Evolutionary conservation across 2,329 filamentous ascomycete species (phyloP).

Genomic region (Trichophyton schoenleinii): DNA sequence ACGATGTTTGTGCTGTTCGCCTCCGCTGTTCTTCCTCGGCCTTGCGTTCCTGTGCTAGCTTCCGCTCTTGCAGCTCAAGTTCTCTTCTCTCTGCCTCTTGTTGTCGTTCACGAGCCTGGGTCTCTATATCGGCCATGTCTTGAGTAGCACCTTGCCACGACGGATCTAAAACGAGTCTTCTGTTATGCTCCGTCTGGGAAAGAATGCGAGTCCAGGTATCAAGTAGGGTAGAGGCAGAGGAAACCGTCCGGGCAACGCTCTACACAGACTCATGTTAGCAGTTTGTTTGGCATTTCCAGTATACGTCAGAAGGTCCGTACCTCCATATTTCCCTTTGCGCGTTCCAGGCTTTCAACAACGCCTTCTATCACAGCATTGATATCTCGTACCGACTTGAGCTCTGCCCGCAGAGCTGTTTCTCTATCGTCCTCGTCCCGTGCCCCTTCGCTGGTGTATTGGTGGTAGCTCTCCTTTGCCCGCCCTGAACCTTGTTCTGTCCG

Average conservation of each 20-base stretch:
- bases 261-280: slow-evolving; percentile 21
- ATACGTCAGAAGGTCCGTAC: slow-evolving; percentile 20
- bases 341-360: slow-evolving; percentile 34
- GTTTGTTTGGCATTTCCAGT: neutral
- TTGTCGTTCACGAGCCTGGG: slow-evolving; percentile 59
- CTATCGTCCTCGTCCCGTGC: slow-evolving; percentile 40
- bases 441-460: slow-evolving; percentile 16
- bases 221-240: slow-evolving; percentile 74
- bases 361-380: slow-evolving; percentile 78
- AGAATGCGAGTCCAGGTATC: slow-evolving; percentile 95
- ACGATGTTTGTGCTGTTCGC: slow-evolving; percentile 20
- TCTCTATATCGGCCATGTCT: slow-evolving; percentile 76
- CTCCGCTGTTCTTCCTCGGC: slow-evolving; percentile 37
- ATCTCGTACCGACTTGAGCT: slow-evolving; percentile 69
- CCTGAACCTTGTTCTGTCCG: slow-evolving; percentile 4
- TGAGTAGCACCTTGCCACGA: slow-evolving; percentile 80
- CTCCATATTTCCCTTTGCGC: slow-evolving; percentile 39
- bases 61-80: slow-evolving; percentile 64
- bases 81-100: slow-evolving; percentile 66
- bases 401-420: slow-evolving; percentile 60
- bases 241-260: slow-evolving; percentile 77
- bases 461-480: slow-evolving; percentile 10
- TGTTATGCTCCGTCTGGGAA: slow-evolving; percentile 94
- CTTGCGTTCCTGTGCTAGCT: slow-evolving; percentile 51
- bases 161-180: slow-evolving; percentile 77